These are phyloP conservation scores for Cupressus sempervirens DNA, from an alignment of 75 land plant species.

Conservation along the genomic window DNA sequence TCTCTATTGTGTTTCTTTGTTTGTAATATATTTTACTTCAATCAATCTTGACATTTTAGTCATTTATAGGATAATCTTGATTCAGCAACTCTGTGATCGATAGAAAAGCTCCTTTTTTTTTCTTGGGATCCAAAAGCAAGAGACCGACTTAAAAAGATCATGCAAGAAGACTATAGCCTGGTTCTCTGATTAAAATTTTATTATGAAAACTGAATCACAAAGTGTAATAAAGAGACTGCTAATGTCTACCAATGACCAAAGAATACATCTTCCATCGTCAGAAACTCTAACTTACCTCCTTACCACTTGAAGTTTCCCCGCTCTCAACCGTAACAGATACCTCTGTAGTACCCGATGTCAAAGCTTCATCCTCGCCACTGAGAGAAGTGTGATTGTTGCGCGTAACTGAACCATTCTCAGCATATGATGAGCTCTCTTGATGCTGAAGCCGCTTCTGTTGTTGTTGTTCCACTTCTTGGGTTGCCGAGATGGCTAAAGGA, in stretches of 20 bases:
- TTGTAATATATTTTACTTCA: neutral
- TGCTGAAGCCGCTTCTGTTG: neutral
- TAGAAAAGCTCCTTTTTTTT: neutral
- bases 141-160: neutral
- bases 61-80: neutral
- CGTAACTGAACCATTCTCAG: neutral
- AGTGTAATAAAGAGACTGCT: neutral
- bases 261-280: neutral
- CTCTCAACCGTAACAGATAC: neutral
- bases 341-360: neutral
- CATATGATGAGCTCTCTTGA: neutral
- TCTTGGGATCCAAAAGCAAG: neutral
- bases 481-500: neutral
- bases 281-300: constrained; percentile 4
- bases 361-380: neutral
- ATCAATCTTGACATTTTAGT: neutral
- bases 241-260: constrained; percentile 6
- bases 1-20: neutral
- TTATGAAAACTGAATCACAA: neutral
- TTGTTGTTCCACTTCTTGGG: neutral
- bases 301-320: neutral
- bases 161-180: neutral
- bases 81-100: neutral
- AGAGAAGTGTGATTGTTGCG: neutral
- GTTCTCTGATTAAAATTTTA: neutral